These are phyloP conservation scores for Reutealis trisperma DNA, from an alignment of 345 rosid species.

Conservation along the genomic window DNA sequence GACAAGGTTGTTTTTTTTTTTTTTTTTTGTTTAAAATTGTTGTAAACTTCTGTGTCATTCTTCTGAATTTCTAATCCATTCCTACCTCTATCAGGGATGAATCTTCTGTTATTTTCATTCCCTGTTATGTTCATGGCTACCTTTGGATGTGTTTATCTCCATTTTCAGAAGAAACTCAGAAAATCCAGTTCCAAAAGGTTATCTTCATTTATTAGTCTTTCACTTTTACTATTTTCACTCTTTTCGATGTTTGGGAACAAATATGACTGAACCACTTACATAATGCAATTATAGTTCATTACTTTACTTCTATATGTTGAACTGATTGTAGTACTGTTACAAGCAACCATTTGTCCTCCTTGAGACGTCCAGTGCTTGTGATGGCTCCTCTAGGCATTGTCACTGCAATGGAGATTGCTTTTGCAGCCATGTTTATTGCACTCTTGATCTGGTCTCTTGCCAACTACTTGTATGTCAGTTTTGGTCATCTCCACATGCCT, in stretches of 20 bases:
- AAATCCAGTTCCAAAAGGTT: slow-evolving; percentile 28
- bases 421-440: slow-evolving; percentile 55
- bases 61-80: background rate
- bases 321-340: background rate
- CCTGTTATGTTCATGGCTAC: slow-evolving; percentile 63
- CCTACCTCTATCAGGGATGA: slow-evolving; percentile 44
- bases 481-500: slow-evolving; percentile 44
- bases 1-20: slow-evolving; percentile 43
- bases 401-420: slow-evolving; percentile 47
- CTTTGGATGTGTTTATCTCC: slow-evolving; percentile 62
- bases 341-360: slow-evolving; percentile 4
- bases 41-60: background rate
- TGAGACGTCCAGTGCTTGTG: slow-evolving; percentile 46
- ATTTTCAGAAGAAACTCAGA: slow-evolving; percentile 41
- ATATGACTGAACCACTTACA: too few species aligned
- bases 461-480: slow-evolving; percentile 54
- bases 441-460: slow-evolving; percentile 53
- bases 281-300: background rate
- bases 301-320: background rate
- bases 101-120: slow-evolving; percentile 56
- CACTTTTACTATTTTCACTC: background rate
- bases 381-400: slow-evolving; percentile 66
- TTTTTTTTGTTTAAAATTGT: background rate
- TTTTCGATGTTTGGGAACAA: background rate
- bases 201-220: background rate